Base-by-base conservation (phyloP, 2,329 filamentous ascomycete species). In the Fusarium euwallaceae region DNA sequence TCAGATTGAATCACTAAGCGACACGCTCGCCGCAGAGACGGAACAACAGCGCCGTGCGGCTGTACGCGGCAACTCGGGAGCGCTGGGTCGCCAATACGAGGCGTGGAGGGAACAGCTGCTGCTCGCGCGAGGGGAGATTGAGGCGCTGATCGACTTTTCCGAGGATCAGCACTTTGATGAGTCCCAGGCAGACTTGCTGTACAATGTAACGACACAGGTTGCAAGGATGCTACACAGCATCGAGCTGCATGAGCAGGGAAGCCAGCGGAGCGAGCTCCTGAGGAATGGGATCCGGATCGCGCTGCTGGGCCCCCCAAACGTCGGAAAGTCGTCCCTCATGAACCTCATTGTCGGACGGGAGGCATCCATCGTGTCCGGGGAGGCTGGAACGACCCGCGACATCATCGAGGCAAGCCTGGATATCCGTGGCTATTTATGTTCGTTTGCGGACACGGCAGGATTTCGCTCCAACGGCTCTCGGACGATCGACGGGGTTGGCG, bases 111-210 rank as follows among this genome's bases (percentile, higher is more conserved):
- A 90, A 73, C 87, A 91, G 74, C 84, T 99, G 20, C 86, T 98
- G 8, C 88, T 93, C 72, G 95, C 95, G 11, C 91, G 97, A 2
- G 97, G 95, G 11, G 95, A 98, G 84, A 88, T 99, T 43, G 97
- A 99, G 83, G 97, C 97, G 0, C 85, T 99, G 76, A 98, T 99
- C 71, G 97, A 99, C 83, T 99, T 99, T 81, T 93, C 94, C 1
- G 97, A 99, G 82, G 97, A 98, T 79, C 96, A 99, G 83, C 94
- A 98, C 84, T 97, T 99, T 79, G 95, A 98, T 76, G 95, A 98
- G 82, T 92, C 94, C 4, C 93, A 95, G 1, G 84, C 88, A 0
- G 89, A 93, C 65, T 87, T 98, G 24, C 88, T 97, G 53, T 82
- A 80, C 1, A 94, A 92, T 59, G 94, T 98, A 34, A 88, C 91